Evolutionary conservation across 2,329 filamentous ascomycete species (phyloP), one percentile per base, ranked within the genome.

Genomic region (Claviceps maximensis): DNA sequence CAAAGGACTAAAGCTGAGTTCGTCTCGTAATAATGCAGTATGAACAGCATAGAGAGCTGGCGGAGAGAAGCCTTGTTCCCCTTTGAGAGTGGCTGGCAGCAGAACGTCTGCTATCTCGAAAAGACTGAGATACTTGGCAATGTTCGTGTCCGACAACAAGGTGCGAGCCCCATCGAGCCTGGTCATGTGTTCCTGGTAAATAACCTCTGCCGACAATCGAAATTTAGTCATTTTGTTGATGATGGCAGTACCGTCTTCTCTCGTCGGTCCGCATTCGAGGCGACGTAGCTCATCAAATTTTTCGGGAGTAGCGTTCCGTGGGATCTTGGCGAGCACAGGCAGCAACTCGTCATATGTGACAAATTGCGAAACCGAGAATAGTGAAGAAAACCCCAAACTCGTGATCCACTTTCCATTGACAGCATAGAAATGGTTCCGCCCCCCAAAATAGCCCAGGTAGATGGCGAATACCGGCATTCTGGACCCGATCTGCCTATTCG

Each of bases 41-140:
- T 89, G 83, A 7, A 89, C 80, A 4, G 87, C 86, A 60, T 88
- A 86, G 5, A 89, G 67, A 9, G 76, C 74, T 29, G 73, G 61
- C 1, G 74, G 58, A 0, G 74, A 67, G 51, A 75, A 75, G 10
- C 65, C 67, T 1, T 64, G 65, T 23, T 65, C 62, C 1, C 58
- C 55, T 54, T 68, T 71, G 41, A 68, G 60, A 10, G 64, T 60
- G 9, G 61, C 55, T 2, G 69, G 66, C 12, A 78, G 65, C 21
- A 79, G 58, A 21, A 67, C 59, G 19, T 72, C 66, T 6, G 77
- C 71, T 45, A 81, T 72, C 56, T 80, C 72, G 49, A 74, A 69
- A 8, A 82, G 62, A 36, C 72, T 76, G 54, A 79, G 64, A 55
- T 78, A 73, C 55, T 64, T 69, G 54, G 70, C 65, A 12, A 66